These are phyloP conservation scores for Nitzschia putrida DNA, from an alignment of 108 stramenopile genomes.

Conservation along the genomic window DNA sequence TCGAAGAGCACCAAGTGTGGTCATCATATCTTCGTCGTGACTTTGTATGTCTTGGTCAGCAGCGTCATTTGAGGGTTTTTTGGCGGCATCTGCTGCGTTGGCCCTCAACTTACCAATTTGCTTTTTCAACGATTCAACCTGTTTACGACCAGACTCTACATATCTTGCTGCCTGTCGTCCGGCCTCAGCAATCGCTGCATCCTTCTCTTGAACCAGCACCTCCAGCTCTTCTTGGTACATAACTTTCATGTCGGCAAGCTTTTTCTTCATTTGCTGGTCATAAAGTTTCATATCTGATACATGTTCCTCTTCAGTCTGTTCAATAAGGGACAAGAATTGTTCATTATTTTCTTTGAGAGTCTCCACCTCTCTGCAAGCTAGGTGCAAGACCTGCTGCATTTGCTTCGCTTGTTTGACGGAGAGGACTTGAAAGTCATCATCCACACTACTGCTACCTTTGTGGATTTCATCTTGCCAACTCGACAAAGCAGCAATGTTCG, in stretches of 20 bases:
- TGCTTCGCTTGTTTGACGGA: conserved; percentile 15
- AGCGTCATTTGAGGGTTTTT: conserved; percentile 13
- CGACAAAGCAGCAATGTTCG: conserved; percentile 8
- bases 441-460: background rate
- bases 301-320: conserved; percentile 42
- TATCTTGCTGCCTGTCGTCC: conserved; percentile 25
- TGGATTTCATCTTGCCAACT: background rate
- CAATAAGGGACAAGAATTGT: conserved; percentile 34
- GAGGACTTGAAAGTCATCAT: background rate
- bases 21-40: conserved; percentile 21
- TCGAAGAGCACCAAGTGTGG: conserved; percentile 14
- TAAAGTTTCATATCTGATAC: conserved; percentile 36
- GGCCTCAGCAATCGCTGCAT: conserved; percentile 38
- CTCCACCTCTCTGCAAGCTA: conserved; percentile 28
- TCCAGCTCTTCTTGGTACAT: conserved; percentile 34
- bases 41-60: background rate
- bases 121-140: conserved; percentile 9
- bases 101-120: conserved; percentile 21
- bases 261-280: conserved; percentile 24
- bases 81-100: background rate
- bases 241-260: conserved; percentile 19
- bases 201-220: conserved; percentile 27
- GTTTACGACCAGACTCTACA: conserved; percentile 23
- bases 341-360: conserved; percentile 32
- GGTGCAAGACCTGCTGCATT: conserved; percentile 21